Percentiles rank a stretch among this genome's conserved stretches.
Conservation (phyloP, 2,329 filamentous ascomycete species). For the Tolypocladium album region DNA sequence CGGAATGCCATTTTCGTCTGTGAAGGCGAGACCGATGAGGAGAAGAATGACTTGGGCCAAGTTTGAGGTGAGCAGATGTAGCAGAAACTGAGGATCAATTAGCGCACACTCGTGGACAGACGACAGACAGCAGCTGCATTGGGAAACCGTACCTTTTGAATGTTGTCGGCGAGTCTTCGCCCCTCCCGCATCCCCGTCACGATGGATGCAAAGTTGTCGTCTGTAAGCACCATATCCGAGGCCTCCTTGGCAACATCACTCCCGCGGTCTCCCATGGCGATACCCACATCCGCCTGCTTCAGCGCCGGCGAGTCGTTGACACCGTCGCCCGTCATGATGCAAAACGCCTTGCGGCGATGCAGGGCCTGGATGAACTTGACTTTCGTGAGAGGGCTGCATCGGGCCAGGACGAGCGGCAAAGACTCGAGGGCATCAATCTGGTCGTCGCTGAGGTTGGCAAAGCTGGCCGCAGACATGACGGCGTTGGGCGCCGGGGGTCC, state of each 20-base stretch:
- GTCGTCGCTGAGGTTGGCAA: constrained; percentile 50
- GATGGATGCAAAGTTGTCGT: constrained; percentile 80
- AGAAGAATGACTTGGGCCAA: constrained; percentile 60
- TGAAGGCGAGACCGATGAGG: constrained; percentile 59
- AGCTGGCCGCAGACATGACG: constrained; percentile 52
- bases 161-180: constrained; percentile 59
- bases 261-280: constrained; percentile 62
- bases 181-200: constrained; percentile 63
- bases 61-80: constrained; percentile 60
- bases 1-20: constrained; percentile 45
- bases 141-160: constrained; percentile 49
- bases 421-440: constrained; percentile 51
- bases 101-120: not conserved
- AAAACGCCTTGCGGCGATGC: constrained; percentile 56
- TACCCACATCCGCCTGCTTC: constrained; percentile 63
- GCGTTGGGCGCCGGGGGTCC: constrained; percentile 26
- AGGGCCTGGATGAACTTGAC: constrained; percentile 69
- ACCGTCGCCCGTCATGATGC: constrained; percentile 66
- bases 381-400: constrained; percentile 61
- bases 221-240: constrained; percentile 77
- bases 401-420: constrained; percentile 57
- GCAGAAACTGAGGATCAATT: constrained; percentile 33
- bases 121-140: not conserved
- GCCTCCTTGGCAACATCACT: constrained; percentile 71
- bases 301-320: constrained; percentile 67